Percentiles rank a stretch among this genome's conserved stretches.
phyloP scores from a whole-genome alignment of 306 rosid genomes.

The Datisca glomerata region DNA sequence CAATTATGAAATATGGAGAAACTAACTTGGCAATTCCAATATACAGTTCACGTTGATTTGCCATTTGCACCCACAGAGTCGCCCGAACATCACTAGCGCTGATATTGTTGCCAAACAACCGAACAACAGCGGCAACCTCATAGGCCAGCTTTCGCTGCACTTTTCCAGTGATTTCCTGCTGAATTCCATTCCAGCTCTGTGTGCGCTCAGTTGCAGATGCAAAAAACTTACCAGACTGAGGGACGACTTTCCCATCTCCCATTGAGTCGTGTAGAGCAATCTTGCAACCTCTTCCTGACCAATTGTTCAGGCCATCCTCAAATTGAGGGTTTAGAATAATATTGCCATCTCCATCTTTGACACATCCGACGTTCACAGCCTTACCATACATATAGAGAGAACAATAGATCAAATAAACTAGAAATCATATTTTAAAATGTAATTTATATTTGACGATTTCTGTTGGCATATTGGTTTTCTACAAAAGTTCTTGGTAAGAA shows the following conservation, averaged over 20 bases:
- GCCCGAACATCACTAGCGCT: slow-evolving; percentile 59
- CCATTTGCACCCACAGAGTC: slow-evolving; percentile 65
- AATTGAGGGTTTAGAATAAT: slow-evolving; percentile 56
- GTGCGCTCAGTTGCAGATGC: slow-evolving; percentile 73
- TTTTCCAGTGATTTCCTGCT: slow-evolving; percentile 81
- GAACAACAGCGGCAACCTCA: slow-evolving; percentile 58
- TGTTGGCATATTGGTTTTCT: too few species aligned
- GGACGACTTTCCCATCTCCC: slow-evolving; percentile 68
- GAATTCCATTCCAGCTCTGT: slow-evolving; percentile 87
- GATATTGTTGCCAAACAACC: slow-evolving; percentile 69
- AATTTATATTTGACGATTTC: too few species aligned
- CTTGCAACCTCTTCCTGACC: slow-evolving; percentile 97
- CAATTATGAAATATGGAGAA: neutral
- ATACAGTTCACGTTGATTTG: slow-evolving; percentile 68
- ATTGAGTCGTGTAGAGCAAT: slow-evolving; percentile 56
- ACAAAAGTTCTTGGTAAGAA: too few species aligned
- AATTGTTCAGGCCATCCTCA: slow-evolving; percentile 70
- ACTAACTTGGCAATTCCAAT: slow-evolving; percentile 84
- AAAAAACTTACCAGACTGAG: slow-evolving; percentile 58
- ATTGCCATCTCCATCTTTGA: slow-evolving; percentile 33
- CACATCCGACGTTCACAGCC: slow-evolving; percentile 21
- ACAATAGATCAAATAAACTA: neutral
- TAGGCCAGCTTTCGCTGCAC: slow-evolving; percentile 82
- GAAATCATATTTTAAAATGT: too few species aligned
- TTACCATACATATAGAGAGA: slow-evolving; percentile 11